Conservation (phyloP, 495 filamentous ascomycete species). For the Podospora conica region DNA sequence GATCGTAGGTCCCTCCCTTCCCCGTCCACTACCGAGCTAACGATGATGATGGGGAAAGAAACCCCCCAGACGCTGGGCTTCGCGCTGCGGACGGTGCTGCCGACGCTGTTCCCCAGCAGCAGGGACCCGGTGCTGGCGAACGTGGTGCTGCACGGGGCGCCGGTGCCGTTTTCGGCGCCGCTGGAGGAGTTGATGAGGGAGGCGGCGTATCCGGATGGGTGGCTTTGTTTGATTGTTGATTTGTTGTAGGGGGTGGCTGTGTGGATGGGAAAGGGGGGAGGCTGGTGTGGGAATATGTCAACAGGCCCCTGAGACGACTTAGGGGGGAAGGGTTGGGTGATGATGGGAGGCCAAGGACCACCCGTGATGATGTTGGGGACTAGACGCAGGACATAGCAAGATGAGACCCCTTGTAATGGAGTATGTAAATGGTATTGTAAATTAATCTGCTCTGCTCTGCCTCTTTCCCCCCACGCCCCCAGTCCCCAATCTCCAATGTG, state of each 20-base stretch:
- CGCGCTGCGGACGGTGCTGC: slow-evolving; percentile 70
- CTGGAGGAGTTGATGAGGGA: slow-evolving; percentile 77
- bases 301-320: no score
- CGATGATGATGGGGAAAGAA: slow-evolving; percentile 24
- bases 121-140: slow-evolving; percentile 85
- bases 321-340: no score
- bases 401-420: neutral
- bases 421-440: neutral
- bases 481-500: neutral
- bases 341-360: neutral
- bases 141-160: slow-evolving; percentile 80
- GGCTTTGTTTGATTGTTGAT: slow-evolving; percentile 78
- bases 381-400: neutral
- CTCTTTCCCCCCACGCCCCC: no score
- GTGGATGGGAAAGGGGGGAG: no score
- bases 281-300: no score
- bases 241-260: slow-evolving; percentile 49
- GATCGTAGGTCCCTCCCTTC: slow-evolving; percentile 28
- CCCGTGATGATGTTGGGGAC: neutral
- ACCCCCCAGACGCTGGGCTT: slow-evolving; percentile 68
- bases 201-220: slow-evolving; percentile 86
- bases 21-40: slow-evolving; percentile 6
- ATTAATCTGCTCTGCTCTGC: neutral
- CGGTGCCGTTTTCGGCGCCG: slow-evolving; percentile 74
- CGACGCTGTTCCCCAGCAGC: slow-evolving; percentile 80